Evolutionary conservation across 2,329 filamentous ascomycete genomes (phyloP).

Genomic region (Ophiocordyceps polyrhachis-furcata): DNA sequence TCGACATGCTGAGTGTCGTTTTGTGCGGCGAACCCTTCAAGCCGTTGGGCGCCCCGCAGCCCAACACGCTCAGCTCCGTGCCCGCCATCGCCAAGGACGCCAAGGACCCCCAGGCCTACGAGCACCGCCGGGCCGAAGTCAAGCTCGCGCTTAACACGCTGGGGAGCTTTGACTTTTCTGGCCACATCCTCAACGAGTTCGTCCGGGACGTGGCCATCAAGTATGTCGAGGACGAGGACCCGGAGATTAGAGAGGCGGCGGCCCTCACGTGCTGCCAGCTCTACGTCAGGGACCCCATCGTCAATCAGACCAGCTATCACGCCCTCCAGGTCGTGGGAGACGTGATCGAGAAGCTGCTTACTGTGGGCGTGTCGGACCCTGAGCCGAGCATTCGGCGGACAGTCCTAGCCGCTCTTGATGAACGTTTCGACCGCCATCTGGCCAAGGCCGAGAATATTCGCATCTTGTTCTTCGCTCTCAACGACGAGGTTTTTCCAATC

Average conservation of each 20-base stretch:
- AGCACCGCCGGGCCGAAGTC: conserved; percentile 68
- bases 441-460: conserved; percentile 95
- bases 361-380: conserved; percentile 82
- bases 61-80: conserved; percentile 61
- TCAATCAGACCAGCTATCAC: conserved; percentile 94
- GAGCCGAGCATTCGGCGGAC: conserved; percentile 78
- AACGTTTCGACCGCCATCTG: conserved; percentile 89
- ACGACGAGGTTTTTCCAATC: conserved; percentile 85
- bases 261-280: conserved; percentile 95
- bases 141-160: conserved; percentile 86
- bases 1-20: conserved; percentile 89
- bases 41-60: conserved; percentile 72
- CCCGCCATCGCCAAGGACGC: conserved; percentile 75
- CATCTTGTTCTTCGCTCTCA: conserved; percentile 84
- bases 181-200: conserved; percentile 92
- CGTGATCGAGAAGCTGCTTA: conserved; percentile 91
- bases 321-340: conserved; percentile 94
- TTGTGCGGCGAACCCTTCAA: conserved; percentile 85
- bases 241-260: conserved; percentile 82
- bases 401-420: conserved; percentile 74
- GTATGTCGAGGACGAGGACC: conserved; percentile 91
- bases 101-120: conserved; percentile 66
- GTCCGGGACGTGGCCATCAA: conserved; percentile 95
- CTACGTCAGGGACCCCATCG: conserved; percentile 90
- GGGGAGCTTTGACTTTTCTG: conserved; percentile 91